Base-by-base conservation (phyloP, 176 grass and related monocot genomes). In the Thinopyrum elongatum region DNA sequence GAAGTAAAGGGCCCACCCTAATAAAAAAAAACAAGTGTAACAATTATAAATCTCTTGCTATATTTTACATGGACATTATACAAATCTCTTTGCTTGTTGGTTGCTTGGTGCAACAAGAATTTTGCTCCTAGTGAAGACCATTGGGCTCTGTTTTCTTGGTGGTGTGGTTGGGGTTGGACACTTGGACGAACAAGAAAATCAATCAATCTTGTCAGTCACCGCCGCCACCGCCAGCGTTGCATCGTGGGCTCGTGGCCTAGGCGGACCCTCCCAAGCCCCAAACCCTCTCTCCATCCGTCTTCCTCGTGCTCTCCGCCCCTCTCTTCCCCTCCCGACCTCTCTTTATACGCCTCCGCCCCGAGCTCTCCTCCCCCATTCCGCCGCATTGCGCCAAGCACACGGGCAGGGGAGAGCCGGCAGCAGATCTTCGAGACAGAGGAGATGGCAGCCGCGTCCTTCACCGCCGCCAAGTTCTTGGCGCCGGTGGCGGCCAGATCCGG, bases 401-500 rank as follows among this genome's bases (percentile, higher is more conserved):
- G 19, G 53, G 28, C 69, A 35, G 75, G 28, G 28, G 30, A 53
- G 8, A 39, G 57, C 26, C 4, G 9, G 46, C 49, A 58, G 19
- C 53, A 0, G 53, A 53, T 17, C 46, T 0, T 49, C 4, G 4
- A 7, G 34, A 21, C 17, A 16, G 41, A 53, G 7, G 58, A 86
- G 57, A 90, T 89, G 77, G 44, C 90, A 42, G 74, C 91, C 65
- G 42, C 95, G 59, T 85, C 88, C 91, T 94, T 95, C 86, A 87
- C 96, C 72, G 88, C 96, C 90, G 90, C 94, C 74, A 95, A 89
- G 88, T 89, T 92, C 84, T 41, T 89, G 61, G 74, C 78, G 75
- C 91, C 89, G 64, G 41, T 83, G 83, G 71, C 83, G 68, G 87
- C 85, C n/a, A 92, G 95, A 98, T 94, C 91, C 80, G 76, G 35